Evolutionary conservation across 73 alveolate genomes (phyloP).

Genomic region (Tetrahymena elliotti): DNA sequence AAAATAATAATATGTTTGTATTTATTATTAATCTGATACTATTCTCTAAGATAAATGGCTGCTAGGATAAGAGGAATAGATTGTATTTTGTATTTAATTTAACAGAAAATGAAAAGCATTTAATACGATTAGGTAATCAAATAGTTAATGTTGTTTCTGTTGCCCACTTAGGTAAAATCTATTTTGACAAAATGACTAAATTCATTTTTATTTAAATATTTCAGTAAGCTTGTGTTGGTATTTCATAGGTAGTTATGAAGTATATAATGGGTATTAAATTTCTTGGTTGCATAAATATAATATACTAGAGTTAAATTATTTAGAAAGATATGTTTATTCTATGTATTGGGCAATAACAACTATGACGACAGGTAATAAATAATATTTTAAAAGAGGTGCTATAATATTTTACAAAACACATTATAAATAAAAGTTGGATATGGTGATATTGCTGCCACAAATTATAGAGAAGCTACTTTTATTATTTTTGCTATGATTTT

Average conservation of each 20-base stretch:
- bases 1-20: too few species aligned
- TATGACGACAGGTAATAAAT: not conserved
- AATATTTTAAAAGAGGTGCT: too few species aligned
- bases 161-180: not conserved
- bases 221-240: not conserved
- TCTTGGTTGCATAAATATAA: not conserved
- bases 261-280: not conserved
- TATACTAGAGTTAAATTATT: not conserved
- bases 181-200: too few species aligned
- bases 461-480: conserved; percentile 49
- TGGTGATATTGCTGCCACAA: conserved; percentile 75
- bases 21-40: not conserved
- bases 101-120: not conserved
- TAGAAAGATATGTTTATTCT: not conserved
- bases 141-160: not conserved
- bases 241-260: not conserved
- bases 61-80: not conserved
- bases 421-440: conserved; percentile 50
- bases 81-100: too few species aligned
- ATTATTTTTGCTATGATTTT: conserved; percentile 65
- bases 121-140: not conserved
- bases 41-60: not conserved
- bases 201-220: too few species aligned
- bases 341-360: not conserved
- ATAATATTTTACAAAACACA: too few species aligned